Evolutionary conservation across 441 rosid species (phyloP), one percentile per base, ranked within the genome.

Genomic region (Adansonia madagascariensis): DNA sequence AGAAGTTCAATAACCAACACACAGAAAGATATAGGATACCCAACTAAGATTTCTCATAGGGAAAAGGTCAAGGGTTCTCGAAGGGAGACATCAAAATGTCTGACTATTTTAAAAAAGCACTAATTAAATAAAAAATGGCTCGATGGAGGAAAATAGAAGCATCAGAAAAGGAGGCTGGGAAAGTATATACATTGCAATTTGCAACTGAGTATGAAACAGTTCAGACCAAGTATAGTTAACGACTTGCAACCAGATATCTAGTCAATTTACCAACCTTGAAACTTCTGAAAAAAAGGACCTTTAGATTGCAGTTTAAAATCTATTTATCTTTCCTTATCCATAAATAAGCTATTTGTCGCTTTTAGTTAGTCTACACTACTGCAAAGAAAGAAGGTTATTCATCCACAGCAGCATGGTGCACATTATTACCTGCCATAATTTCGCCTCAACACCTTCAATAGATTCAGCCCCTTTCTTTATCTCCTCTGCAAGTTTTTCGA

Each of bases 381-480:
- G 11, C 3, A 7, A 59, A 24, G 11, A 75, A 73, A 44, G 47
- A 69, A 77, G 50, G 62, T 18, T 61, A 44, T 44, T 82, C 27
- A 56, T 72, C 66, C 74, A 39, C 50, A 62, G 50, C 56, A 70
- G 70, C 66, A 18, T 49, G 53, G n/a, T 55, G 27, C 18, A 57
- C 31, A 77, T 46, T 55, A 59, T 66, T n/a, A 93, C 99, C 99
- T 95, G 99, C 98, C 97, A 94, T 74, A 95, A 65, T 83, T 85
- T 90, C 81, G 91, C 98, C 83, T 95, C 98, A 78, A 95, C 98
- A 47, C 99, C 99, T 84, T 91, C 98, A 78, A 95, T 94, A 63
- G 98, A 91, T 74, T 89, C 91, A 75, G 97, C 98, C 8, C 99
- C 99, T 86, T 90, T 93, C 93, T 86, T 89, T 67, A 95, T 94